Base-by-base conservation (phyloP, 164 flowering plant species). In the Chimonanthus praecox region DNA sequence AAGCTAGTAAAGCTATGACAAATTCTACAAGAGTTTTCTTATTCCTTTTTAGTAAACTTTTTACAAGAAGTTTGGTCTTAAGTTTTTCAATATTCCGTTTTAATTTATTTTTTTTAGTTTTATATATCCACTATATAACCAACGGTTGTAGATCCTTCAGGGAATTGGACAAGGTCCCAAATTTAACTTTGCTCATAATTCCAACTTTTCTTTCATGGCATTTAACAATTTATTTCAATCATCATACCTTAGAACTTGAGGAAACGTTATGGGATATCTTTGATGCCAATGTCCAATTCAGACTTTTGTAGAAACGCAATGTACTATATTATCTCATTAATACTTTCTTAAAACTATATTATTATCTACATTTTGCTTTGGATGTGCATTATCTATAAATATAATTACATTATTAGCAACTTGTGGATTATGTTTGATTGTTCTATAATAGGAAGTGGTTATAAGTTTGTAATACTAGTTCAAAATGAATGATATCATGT, bases 211-310 rank as follows among this genome's bases (percentile, higher is more conserved):
- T 16, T 45, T 71, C 67, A 71, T 45, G 67, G 67, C 67, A 47
- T 47, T 47, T 18, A 71, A 9, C 73, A 44, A 71, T 71, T 71
- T 50, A 49, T 18, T 21, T 50, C 62, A 70, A 68, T 70, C 47
- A 11, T 0, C 21, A 45, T 50, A 9, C 7, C 61, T 21, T 20
- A 61, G 60, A 43, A 33, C 67, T 71, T 60, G 67, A 58, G 33
- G 46, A 61, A 71, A 60, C 46, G 49, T 7, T 11, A 13, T 64
- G 16, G 46, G 62, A 70, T 70, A 15, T 33, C 51, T 20, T 50
- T 50, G 21, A 70, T 20, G 9, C 44, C 72, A 50, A 20, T 44
- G 10, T 70, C 47, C 7, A 43, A 7, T 21, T 64, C 69, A 7
- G 18, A 3, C 49, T 63, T 0, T 48, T 72, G 61, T 15, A 71